Conservation (phyloP, 345 rosid genomes). For the Toxicodendron radicans region DNA sequence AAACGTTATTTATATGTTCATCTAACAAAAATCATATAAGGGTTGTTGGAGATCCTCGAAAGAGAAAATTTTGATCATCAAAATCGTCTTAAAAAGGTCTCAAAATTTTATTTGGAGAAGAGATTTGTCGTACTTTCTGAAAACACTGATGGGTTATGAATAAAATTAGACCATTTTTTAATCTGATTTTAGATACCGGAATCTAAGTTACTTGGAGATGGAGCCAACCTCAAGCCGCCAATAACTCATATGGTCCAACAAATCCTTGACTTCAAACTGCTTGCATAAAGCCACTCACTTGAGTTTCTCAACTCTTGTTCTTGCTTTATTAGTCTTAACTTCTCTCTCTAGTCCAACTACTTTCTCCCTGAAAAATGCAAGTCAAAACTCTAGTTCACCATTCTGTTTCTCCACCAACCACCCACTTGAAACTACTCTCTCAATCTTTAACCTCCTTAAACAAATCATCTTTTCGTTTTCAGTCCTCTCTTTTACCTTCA, state of each 20-base stretch:
- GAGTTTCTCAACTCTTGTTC: background rate
- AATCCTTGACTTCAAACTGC: too few relatives aligned
- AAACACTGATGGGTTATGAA: too few relatives aligned
- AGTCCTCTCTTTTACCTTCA: constrained; percentile 20
- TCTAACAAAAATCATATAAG: too few relatives aligned
- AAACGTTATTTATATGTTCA: too few relatives aligned
- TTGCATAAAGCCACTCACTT: background rate
- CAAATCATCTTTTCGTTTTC: constrained; percentile 2
- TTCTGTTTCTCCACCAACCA: constrained; percentile 20
- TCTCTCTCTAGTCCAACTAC: background rate
- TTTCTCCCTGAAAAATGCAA: constrained; percentile 28
- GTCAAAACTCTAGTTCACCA: constrained; percentile 33
- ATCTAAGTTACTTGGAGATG: too few relatives aligned
- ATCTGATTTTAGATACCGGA: too few relatives aligned
- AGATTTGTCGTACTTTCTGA: too few relatives aligned
- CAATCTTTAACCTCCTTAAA: constrained; percentile 27
- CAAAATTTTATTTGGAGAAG: too few relatives aligned
- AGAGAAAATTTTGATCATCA: too few relatives aligned
- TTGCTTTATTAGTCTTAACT: background rate
- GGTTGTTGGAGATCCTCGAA: too few relatives aligned
- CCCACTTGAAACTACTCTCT: constrained; percentile 29
- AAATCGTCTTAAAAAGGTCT: too few relatives aligned
- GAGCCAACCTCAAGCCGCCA: background rate
- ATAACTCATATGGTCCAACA: background rate
- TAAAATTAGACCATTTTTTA: too few relatives aligned